Evolutionary conservation across 2,329 filamentous ascomycete species (phyloP).

Genomic region (Xylaria hypoxylon): DNA sequence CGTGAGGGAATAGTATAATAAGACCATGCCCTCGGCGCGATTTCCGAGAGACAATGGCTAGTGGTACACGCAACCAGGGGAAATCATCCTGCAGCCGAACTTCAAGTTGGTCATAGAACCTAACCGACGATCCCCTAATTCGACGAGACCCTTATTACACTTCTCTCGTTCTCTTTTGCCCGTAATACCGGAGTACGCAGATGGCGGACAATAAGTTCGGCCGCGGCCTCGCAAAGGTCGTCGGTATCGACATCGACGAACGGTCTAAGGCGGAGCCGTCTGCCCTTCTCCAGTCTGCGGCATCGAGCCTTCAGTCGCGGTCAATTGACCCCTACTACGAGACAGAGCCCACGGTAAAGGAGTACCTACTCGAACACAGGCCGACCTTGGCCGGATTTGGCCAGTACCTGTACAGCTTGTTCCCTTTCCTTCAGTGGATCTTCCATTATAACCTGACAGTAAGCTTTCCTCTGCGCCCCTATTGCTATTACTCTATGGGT

Average conservation of each 20-base stretch:
- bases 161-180: neutral
- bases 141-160: neutral
- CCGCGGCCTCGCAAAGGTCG: constrained; percentile 38
- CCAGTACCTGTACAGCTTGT: constrained; percentile 75
- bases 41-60: neutral
- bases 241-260: constrained; percentile 50
- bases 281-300: constrained; percentile 47
- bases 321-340: constrained; percentile 81
- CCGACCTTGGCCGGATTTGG: constrained; percentile 67
- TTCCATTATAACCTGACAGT: constrained; percentile 80
- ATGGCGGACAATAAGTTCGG: constrained; percentile 30
- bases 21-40: constrained; percentile 12
- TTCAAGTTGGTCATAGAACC: neutral
- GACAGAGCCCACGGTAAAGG: constrained; percentile 76
- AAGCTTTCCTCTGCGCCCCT: constrained; percentile 62
- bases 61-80: neutral
- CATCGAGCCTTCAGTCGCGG: constrained; percentile 39
- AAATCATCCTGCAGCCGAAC: neutral
- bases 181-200: no score
- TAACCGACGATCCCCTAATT: neutral
- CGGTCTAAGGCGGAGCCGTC: constrained; percentile 45
- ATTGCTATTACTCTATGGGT: constrained; percentile 87
- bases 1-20: constrained; percentile 23
- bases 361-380: constrained; percentile 75
- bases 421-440: constrained; percentile 91